These are phyloP conservation scores for Verticillium alfalfae DNA, from an alignment of 2,329 filamentous ascomycete species.

Conservation along the genomic window DNA sequence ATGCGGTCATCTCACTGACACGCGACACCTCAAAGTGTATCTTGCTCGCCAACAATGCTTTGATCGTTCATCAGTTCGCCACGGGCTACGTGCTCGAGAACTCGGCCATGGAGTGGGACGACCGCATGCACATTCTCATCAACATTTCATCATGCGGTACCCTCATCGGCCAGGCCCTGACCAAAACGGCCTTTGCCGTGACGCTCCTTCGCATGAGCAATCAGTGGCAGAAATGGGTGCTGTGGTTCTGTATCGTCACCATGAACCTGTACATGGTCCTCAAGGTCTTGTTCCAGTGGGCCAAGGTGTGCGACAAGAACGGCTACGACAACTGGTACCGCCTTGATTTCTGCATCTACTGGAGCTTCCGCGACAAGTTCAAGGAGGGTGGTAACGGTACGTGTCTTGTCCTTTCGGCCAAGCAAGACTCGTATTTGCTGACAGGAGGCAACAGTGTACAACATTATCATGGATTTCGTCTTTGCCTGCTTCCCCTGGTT, in stretches of 20 bases:
- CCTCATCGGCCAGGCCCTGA: conserved; percentile 26
- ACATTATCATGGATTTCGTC: conserved; percentile 48
- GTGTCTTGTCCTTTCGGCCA: conserved; percentile 9
- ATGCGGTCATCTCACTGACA: not conserved
- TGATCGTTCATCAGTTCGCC: conserved; percentile 40
- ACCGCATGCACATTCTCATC: conserved; percentile 48
- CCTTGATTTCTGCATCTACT: conserved; percentile 36
- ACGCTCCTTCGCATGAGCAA: conserved; percentile 36
- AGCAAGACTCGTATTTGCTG: not conserved
- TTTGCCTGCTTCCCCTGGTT: conserved; percentile 45
- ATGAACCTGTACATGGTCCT: conserved; percentile 42
- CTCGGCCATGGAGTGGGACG: conserved; percentile 37
- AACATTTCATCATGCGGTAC: conserved; percentile 32
- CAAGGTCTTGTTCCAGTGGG: conserved; percentile 45
- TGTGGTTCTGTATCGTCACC: conserved; percentile 42
- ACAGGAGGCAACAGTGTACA: conserved; percentile 32
- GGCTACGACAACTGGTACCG: conserved; percentile 42
- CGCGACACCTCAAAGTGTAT: conserved; percentile 20
- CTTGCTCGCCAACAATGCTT: conserved; percentile 35
- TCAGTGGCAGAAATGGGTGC: conserved; percentile 31
- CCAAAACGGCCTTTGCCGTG: conserved; percentile 30
- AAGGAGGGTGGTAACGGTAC: conserved; percentile 46
- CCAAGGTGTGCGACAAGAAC: conserved; percentile 33
- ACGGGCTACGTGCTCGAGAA: conserved; percentile 38
- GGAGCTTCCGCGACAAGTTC: conserved; percentile 31